Percentiles rank a stretch among this genome's conserved stretches.
Conservation (phyloP, 805 yeast species). For the Yamadazyma nakazawae region DNA sequence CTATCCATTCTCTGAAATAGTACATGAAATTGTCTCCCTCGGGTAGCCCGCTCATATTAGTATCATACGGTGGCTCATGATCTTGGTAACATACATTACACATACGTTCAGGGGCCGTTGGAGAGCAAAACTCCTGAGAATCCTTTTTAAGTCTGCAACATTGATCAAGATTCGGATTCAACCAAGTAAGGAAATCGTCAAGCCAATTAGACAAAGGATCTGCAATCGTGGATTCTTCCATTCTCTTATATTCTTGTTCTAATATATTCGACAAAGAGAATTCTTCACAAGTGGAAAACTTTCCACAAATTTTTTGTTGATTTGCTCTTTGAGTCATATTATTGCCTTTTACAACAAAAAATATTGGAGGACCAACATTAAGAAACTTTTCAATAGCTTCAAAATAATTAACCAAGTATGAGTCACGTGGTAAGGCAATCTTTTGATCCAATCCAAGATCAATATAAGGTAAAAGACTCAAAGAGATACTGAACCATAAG, state of each 20-base stretch:
- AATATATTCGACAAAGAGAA: slow-evolving; percentile 75
- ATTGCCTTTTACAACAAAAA: slow-evolving; percentile 70
- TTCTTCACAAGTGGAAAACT: slow-evolving; percentile 79
- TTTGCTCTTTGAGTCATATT: slow-evolving; percentile 57
- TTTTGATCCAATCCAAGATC: slow-evolving; percentile 86
- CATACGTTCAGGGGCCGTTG: slow-evolving; percentile 61
- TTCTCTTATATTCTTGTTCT: slow-evolving; percentile 78
- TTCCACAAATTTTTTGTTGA: slow-evolving; percentile 81
- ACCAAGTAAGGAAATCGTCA: slow-evolving; percentile 84
- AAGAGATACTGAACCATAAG: slow-evolving; percentile 62
- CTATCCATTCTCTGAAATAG: slow-evolving; percentile 78
- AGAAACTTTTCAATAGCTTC: slow-evolving; percentile 68
- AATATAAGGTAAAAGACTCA: slow-evolving; percentile 66
- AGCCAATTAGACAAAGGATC: slow-evolving; percentile 92
- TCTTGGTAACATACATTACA: slow-evolving; percentile 72
- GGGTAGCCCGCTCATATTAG: slow-evolving; percentile 82
- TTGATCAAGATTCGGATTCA: slow-evolving; percentile 80
- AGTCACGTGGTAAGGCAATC: slow-evolving; percentile 78
- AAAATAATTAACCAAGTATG: slow-evolving; percentile 80
- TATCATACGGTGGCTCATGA: slow-evolving; percentile 60
- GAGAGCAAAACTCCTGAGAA: slow-evolving; percentile 56
- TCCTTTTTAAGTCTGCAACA: slow-evolving; percentile 75
- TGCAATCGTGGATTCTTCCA: slow-evolving; percentile 58
- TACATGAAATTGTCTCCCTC: slow-evolving; percentile 64
- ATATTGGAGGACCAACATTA: slow-evolving; percentile 89